These are phyloP conservation scores for Ambrosia trifida DNA, from an alignment of 129 eudicot genomes.

Conservation along the genomic window DNA sequence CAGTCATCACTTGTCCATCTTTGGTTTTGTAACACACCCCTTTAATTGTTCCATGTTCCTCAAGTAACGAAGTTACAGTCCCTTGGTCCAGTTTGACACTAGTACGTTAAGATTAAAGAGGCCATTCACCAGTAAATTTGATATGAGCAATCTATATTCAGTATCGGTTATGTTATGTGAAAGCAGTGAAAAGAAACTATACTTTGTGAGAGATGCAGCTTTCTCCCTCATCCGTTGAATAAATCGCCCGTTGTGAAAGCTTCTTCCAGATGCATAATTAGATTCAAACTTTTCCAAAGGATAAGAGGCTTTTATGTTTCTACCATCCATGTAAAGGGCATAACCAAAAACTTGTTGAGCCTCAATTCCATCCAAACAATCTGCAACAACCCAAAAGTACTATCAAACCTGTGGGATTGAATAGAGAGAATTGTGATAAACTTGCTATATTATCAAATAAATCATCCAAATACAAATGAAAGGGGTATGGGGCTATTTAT, in stretches of 20 bases:
- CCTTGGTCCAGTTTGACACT: constrained; percentile 56
- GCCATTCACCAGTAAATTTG: neutral
- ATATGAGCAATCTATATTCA: too few species aligned
- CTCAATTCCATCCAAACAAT: constrained; percentile 56
- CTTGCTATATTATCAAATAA: too few species aligned
- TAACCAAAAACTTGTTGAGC: constrained; percentile 58
- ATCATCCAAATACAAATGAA: too few species aligned
- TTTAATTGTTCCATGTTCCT: constrained; percentile 40
- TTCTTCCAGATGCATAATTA: constrained; percentile 58
- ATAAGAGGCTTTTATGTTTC: constrained; percentile 46
- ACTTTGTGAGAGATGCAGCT: constrained; percentile 61
- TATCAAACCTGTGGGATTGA: too few species aligned
- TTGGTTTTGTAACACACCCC: constrained; percentile 52
- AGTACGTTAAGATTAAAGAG: neutral
- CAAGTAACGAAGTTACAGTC: constrained; percentile 52
- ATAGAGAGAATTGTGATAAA: too few species aligned
- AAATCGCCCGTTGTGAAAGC: constrained; percentile 63
- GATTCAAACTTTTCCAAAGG: constrained; percentile 49
- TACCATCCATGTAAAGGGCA: constrained; percentile 59
- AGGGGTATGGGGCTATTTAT: too few species aligned
- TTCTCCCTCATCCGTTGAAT: constrained; percentile 63
- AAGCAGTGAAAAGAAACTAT: constrained; percentile 6
- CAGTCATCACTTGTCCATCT: constrained; percentile 38
- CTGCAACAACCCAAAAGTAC: constrained; percentile 32
- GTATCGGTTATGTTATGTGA: neutral